Evolutionary conservation across 1,284 basidiomycete genomes (phyloP).

Genomic region (Sanguinoderma infundibulare): DNA sequence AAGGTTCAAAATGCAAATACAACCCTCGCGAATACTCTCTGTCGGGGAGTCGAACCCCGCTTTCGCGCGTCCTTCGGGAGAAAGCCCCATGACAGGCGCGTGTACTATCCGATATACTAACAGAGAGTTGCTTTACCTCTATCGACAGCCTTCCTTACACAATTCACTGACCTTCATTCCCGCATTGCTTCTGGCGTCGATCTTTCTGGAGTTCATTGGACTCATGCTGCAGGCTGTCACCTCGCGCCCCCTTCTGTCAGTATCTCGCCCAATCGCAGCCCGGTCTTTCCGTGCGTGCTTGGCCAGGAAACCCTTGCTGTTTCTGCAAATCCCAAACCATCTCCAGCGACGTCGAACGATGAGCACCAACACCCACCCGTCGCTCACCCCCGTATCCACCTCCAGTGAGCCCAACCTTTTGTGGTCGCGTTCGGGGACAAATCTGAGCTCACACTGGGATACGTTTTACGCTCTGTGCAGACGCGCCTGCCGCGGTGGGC

Average conservation of each 20-base stretch:
- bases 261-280: neutral
- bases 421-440: neutral
- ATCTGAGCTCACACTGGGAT: neutral
- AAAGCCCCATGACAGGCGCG: constrained; percentile 18
- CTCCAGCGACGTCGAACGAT: constrained; percentile 34
- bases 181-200: no score
- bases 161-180: no score
- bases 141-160: no score
- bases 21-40: no score
- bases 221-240: neutral
- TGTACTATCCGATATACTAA: constrained; percentile 27
- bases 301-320: no score
- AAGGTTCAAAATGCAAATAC: no score
- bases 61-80: constrained; percentile 38
- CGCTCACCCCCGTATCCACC: constrained; percentile 59
- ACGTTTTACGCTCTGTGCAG: constrained; percentile 46
- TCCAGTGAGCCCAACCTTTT: constrained; percentile 40
- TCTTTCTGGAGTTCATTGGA: no score
- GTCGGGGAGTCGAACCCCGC: constrained; percentile 50
- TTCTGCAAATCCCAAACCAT: neutral
- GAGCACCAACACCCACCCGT: constrained; percentile 52
- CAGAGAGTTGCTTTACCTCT: constrained; percentile 20
- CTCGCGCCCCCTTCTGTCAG: constrained; percentile 7
- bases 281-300: neutral
- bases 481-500: constrained; percentile 86